These are phyloP conservation scores for Penicillium sp. DNA, from an alignment of 2,329 filamentous ascomycete genomes.

Conservation along the genomic window DNA sequence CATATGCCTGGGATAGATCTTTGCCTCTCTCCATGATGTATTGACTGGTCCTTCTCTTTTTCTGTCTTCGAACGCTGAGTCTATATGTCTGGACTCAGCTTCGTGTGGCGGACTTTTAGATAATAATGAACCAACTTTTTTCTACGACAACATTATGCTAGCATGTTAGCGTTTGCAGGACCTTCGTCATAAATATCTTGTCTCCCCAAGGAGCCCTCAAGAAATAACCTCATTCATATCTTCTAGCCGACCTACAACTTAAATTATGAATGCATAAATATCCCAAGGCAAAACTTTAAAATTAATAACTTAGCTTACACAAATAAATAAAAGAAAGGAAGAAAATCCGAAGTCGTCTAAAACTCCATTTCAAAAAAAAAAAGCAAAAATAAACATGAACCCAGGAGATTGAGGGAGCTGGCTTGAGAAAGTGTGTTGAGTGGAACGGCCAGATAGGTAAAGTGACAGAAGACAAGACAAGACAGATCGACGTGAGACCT, in stretches of 20 bases:
- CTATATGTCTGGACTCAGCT: background rate
- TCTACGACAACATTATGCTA: background rate
- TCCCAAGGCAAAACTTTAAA: background rate
- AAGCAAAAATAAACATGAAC: background rate
- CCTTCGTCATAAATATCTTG: background rate
- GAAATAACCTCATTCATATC: background rate
- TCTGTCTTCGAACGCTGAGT: background rate
- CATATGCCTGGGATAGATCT: background rate
- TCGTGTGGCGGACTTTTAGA: background rate
- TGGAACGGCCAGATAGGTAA: slow-evolving; percentile 12
- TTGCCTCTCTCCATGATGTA: background rate
- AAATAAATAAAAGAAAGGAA: slow-evolving; percentile 1
- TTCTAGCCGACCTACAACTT: background rate
- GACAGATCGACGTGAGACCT: background rate
- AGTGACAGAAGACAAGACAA: background rate
- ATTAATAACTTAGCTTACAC: slow-evolving; percentile 9
- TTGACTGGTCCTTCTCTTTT: background rate
- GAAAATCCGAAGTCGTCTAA: slow-evolving; percentile 4
- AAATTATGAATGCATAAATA: background rate
- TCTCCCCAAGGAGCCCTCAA: background rate
- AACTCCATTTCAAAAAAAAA: slow-evolving; percentile 9
- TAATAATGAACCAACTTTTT: slow-evolving; percentile 2
- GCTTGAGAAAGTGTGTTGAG: slow-evolving; percentile 2
- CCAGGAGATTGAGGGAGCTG: background rate
- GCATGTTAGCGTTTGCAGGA: too few species aligned